Evolutionary conservation across 2,329 filamentous ascomycete genomes (phyloP).

Genomic region (Exophiala bonariae): DNA sequence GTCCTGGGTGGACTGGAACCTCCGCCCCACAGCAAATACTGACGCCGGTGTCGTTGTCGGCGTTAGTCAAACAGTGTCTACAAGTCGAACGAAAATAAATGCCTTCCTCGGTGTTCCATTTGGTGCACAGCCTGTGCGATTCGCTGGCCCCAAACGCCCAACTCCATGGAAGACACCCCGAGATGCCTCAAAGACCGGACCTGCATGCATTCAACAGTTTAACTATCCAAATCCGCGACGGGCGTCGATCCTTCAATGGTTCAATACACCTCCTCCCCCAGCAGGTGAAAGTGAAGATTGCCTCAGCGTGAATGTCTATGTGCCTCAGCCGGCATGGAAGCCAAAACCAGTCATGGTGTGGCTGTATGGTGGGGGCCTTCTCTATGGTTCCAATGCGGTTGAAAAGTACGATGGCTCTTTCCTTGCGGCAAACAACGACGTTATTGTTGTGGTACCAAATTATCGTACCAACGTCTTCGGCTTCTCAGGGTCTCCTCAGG

Average conservation of each 20-base stretch:
- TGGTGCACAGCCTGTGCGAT: constrained; percentile 26
- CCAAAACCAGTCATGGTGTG: constrained; percentile 38
- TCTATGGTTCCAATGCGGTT: constrained; percentile 30
- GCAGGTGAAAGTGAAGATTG: constrained; percentile 37
- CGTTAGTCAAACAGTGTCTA: not conserved
- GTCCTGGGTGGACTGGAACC: not conserved
- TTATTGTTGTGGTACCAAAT: constrained; percentile 35
- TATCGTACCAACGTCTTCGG: constrained; percentile 30
- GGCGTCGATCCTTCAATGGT: constrained; percentile 28
- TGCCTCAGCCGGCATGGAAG: constrained; percentile 28
- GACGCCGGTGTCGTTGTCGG: constrained; percentile 2
- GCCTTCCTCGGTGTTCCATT: constrained; percentile 33
- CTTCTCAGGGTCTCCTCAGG: constrained; percentile 1
- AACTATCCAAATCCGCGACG: constrained; percentile 21
- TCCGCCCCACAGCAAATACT: not conserved
- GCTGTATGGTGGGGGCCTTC: constrained; percentile 40
- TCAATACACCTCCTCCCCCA: constrained; percentile 15
- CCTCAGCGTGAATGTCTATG: constrained; percentile 40
- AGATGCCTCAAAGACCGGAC: constrained; percentile 23
- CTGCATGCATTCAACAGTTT: constrained; percentile 31
- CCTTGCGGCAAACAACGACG: constrained; percentile 35
- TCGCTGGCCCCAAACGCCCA: constrained; percentile 22
- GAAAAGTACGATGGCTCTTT: constrained; percentile 35
- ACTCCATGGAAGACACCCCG: constrained; percentile 12
- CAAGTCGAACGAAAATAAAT: constrained; percentile 14